Evolutionary conservation across 768 basidiomycete genomes (phyloP), one percentile per base, ranked within the genome.

Genomic region (Phanerochaete sordida): DNA sequence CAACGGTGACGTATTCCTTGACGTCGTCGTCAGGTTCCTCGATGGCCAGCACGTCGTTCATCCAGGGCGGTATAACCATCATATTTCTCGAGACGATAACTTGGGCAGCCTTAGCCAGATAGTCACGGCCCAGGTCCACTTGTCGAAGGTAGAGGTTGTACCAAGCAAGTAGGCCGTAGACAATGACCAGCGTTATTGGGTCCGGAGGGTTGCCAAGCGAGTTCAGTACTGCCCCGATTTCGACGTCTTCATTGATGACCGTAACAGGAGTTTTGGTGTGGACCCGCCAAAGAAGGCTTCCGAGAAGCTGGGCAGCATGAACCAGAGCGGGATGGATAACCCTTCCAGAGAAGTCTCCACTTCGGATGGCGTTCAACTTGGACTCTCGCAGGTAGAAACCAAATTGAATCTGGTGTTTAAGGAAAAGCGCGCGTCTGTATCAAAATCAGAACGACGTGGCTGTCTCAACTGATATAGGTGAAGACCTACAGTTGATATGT

Each of bases 241-340:
- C 55, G n/a, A 55, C 49, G 43, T 63, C 54, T 53, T 66, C 64
- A 48, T 55, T 28, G 24, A 65, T 45, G n/a, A 62, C 60, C 33
- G 45, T 49, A 11, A 56, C 56, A 27, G 52, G 33, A 4, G 57
- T 59, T 15, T 43, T 55, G 31, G 45, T 48, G 39, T 66, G 65
- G n/a, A 63, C 46, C 48, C 64, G 65, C 67, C 67, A 70, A 12
- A 68, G 47, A 6, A 62, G 53, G 54, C 65, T 65, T 2, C 69
- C 69, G 28, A 66, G 58, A 19, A 67, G 56, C 35, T 68, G 68
- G 15, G 69, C 65, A 21, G 66, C 21, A 56, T 66, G 65, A 16
- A 69, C 57, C 55, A 69, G 57, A 2, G 64, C 60, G 2, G 68
- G 68, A 51, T 69, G 68, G 5, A 69, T 63, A n/a, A 59, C 57